Percentiles rank a stretch among this genome's conserved stretches.
These are phyloP conservation scores for Populus hybrid DNA, from an alignment of 441 rosid species.

Conservation along the genomic window DNA sequence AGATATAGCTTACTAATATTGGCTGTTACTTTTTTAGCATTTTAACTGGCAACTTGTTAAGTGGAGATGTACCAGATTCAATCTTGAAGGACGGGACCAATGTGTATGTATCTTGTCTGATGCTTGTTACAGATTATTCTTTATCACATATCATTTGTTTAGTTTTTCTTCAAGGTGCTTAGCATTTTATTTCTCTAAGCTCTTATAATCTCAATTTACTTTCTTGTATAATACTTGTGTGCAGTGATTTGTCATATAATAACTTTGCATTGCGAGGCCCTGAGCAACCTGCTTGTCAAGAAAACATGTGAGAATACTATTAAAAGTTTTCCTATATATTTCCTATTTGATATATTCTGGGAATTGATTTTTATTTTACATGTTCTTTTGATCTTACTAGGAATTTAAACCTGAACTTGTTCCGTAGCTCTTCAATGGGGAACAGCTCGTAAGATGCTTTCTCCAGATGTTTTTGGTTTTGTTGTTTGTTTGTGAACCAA, in stretches of 20 bases:
- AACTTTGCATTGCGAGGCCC: conserved; percentile 65
- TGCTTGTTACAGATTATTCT: conserved; percentile 2
- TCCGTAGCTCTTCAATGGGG: conserved; percentile 42
- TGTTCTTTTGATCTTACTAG: conserved; percentile 31
- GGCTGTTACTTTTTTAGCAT: conserved; percentile 41
- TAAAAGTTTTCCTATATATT: neutral
- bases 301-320: conserved; percentile 46
- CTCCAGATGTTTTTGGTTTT: neutral
- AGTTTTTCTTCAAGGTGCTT: neutral
- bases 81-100: conserved; percentile 61
- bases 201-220: neutral
- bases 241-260: conserved; percentile 92
- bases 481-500: neutral
- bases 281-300: conserved; percentile 53
- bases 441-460: conserved; percentile 48
- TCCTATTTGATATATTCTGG: conserved; percentile 11
- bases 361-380: conserved; percentile 15
- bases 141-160: neutral
- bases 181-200: neutral
- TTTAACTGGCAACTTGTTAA: conserved; percentile 57
- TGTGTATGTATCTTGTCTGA: conserved; percentile 48
- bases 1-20: conserved; percentile 2
- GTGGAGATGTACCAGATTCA: conserved; percentile 61
- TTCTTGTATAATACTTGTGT: conserved; percentile 19
- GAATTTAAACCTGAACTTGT: conserved; percentile 82